phyloP scores from a whole-genome alignment of 805 yeast species.

The Wickerhamomyces silvicola region DNA sequence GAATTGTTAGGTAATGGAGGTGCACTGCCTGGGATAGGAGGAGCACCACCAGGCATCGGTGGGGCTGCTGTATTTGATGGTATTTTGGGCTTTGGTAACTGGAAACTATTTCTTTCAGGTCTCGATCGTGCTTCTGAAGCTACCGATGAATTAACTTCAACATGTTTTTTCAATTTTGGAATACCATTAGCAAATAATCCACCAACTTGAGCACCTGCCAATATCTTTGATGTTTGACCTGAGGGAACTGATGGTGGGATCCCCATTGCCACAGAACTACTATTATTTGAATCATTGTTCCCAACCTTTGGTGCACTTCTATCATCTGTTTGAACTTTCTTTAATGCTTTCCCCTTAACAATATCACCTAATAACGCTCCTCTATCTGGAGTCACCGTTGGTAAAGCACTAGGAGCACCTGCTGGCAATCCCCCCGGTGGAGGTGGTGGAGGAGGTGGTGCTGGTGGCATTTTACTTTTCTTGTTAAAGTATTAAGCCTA shows the following conservation, averaged over 20 bases:
- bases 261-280: constrained; percentile 14
- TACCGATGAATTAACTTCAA: constrained; percentile 21
- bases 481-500: neutral
- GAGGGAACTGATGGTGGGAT: constrained; percentile 26
- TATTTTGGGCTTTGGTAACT: too few species aligned
- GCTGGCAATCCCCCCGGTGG: constrained; percentile 51
- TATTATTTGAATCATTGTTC: constrained; percentile 27
- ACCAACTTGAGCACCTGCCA: constrained; percentile 22
- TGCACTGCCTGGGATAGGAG: constrained; percentile 20
- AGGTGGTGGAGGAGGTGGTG: constrained; percentile 56
- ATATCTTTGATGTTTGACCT: constrained; percentile 15
- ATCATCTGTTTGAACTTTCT: constrained; percentile 59
- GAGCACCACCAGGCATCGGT: constrained; percentile 31
- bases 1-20: constrained; percentile 2
- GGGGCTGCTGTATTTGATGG: too few species aligned
- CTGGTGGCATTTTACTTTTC: constrained; percentile 31
- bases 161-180: constrained; percentile 55
- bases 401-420: constrained; percentile 27
- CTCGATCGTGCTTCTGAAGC: too few species aligned
- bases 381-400: constrained; percentile 31
- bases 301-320: constrained; percentile 55
- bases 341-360: constrained; percentile 57
- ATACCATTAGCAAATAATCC: constrained; percentile 62
- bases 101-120: too few species aligned
- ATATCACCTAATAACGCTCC: constrained; percentile 74